Evolutionary conservation across 2,329 filamentous ascomycete genomes (phyloP).

Genomic region (Aspergillus hiratsukae): DNA sequence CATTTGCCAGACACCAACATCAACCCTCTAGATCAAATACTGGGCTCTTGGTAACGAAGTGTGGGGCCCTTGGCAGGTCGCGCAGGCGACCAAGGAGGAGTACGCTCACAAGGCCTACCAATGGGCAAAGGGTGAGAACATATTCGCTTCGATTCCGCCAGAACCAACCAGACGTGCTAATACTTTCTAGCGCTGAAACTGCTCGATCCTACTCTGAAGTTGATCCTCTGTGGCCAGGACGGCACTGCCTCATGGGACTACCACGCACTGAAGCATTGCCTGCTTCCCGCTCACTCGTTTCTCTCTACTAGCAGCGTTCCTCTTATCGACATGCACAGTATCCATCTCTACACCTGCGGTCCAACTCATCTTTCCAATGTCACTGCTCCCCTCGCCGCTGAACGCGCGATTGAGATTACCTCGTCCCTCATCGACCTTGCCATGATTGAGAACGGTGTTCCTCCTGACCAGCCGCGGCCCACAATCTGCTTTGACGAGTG

Average conservation of each 20-base stretch:
- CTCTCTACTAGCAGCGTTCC: conserved; percentile 36
- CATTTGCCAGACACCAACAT: background rate
- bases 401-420: conserved; percentile 69
- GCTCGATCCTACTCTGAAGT: conserved; percentile 59
- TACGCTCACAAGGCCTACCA: conserved; percentile 57
- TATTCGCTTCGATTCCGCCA: background rate
- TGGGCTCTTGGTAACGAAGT: conserved; percentile 78
- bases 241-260: conserved; percentile 68
- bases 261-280: conserved; percentile 66
- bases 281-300: conserved; percentile 45
- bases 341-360: conserved; percentile 70
- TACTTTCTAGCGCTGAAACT: conserved; percentile 33
- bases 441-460: conserved; percentile 59
- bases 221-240: conserved; percentile 72
- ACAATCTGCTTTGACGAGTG: conserved; percentile 81
- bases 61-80: conserved; percentile 58
- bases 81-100: conserved; percentile 55
- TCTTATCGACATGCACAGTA: conserved; percentile 74
- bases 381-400: conserved; percentile 63
- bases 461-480: conserved; percentile 55
- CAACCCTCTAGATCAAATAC: conserved; percentile 58
- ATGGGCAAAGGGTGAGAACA: conserved; percentile 51
- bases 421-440: conserved; percentile 68
- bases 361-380: conserved; percentile 52
- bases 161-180: background rate